Percentiles rank a stretch among this genome's conserved stretches.
Evolutionary conservation across 495 filamentous ascomycete genomes (phyloP).

Genomic region (Lasiosphaeris hirsuta): DNA sequence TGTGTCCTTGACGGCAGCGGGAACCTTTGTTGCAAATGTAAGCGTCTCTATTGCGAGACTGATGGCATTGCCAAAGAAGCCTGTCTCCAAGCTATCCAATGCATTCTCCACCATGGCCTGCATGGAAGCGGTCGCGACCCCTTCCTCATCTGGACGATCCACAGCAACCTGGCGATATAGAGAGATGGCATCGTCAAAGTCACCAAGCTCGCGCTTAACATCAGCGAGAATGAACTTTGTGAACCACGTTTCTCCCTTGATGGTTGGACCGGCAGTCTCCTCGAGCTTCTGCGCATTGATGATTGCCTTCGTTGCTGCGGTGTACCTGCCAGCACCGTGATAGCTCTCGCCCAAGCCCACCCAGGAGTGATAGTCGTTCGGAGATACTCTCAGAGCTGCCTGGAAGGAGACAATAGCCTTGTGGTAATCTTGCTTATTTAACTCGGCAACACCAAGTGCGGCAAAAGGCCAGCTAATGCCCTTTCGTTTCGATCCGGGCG

Average conservation of each 20-base stretch:
- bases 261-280: slow-evolving; percentile 41
- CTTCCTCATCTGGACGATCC: slow-evolving; percentile 67
- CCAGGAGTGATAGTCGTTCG: slow-evolving; percentile 89
- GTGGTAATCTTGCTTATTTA: slow-evolving; percentile 87
- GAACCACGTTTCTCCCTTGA: slow-evolving; percentile 74
- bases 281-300: slow-evolving; percentile 72
- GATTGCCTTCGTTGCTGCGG: slow-evolving; percentile 89
- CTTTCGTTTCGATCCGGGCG: slow-evolving; percentile 86
- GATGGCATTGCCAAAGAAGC: slow-evolving; percentile 76
- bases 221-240: slow-evolving; percentile 97
- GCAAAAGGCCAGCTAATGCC: slow-evolving; percentile 94
- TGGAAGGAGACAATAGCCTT: slow-evolving; percentile 90
- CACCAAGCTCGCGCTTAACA: slow-evolving; percentile 83
- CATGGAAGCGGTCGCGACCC: slow-evolving; percentile 79
- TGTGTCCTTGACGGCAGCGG: slow-evolving; percentile 49
- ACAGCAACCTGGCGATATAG: slow-evolving; percentile 70
- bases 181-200: slow-evolving; percentile 76
- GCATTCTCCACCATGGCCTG: slow-evolving; percentile 83
- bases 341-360: slow-evolving; percentile 95
- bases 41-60: slow-evolving; percentile 53
- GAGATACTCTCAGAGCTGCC: slow-evolving; percentile 76
- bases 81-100: slow-evolving; percentile 70
- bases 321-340: slow-evolving; percentile 86
- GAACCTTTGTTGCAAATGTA: slow-evolving; percentile 35
- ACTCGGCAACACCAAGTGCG: slow-evolving; percentile 92